Evolutionary conservation across 1,139 yeast species (phyloP), one percentile per base, ranked within the genome.

Genomic region (Zygosaccharomyces sapae): DNA sequence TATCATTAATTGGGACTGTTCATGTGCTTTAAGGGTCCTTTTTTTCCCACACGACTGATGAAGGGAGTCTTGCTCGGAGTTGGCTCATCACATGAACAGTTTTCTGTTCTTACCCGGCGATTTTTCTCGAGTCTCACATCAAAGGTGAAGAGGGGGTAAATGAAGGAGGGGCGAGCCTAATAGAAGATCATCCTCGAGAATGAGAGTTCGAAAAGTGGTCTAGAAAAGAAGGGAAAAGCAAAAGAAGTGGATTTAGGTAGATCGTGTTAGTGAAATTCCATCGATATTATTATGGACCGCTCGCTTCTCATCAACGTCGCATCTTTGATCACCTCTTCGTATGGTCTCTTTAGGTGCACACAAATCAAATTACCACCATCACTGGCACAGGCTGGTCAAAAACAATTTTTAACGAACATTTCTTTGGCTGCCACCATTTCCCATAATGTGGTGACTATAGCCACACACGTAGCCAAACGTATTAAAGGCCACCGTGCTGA

Each of bases 361-460:
- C 62, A 39, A 3, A 47, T 72, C 4, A 55, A 51, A n/a, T 64
- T 80, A 24, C 87, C 89, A 0, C 69, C 65, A 1, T 70, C 68
- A 41, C 63, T 83, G 33, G 68, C 58, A 4, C 63, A 65, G 9
- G 89, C 80, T 0, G 90, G 90, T 1, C 83, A 75, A 49, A 76
- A 76, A 69, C 89, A 83, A 61, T 83, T 83, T 61, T 69, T 83
- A 43, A 83, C 92, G 10, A 83, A 81, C 59, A 61, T 82, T 9
- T 76, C 85, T 0, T 66, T 83, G 19, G 64, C 66, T 0, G 66
- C 74, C 30, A 75, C 86, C 1, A 55, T 80, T 10, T 51, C 73
- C 3, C 77, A 55, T 46, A 55, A 58, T 41, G 47, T 52, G 16
- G 36, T 50, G 24, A 54, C 57, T 35, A 48, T 62, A 22, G 49